These are phyloP conservation scores for Rubia peregrina DNA, from an alignment of 305 asterid species.

Conservation along the genomic window DNA sequence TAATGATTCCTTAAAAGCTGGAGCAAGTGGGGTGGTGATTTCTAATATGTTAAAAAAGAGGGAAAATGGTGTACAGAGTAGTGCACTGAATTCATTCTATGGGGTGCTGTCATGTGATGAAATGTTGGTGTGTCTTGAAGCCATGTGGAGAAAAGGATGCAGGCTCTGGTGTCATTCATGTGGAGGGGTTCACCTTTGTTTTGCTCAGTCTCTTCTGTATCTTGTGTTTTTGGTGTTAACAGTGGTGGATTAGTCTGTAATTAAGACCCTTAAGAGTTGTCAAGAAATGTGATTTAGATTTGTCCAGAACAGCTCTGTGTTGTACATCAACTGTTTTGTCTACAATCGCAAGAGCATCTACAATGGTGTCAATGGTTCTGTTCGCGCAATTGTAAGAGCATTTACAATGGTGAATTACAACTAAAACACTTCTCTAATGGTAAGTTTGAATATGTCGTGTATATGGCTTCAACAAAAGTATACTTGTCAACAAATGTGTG, in stretches of 20 bases:
- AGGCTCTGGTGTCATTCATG: constrained; percentile 19
- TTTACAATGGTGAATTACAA: too few relatives aligned
- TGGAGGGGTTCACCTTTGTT: constrained; percentile 1
- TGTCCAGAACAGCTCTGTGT: constrained; percentile 3
- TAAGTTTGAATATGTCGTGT: too few relatives aligned
- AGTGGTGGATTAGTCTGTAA: constrained; percentile 19
- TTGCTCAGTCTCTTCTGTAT: background rate
- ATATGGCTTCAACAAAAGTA: too few relatives aligned
- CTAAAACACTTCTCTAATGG: too few relatives aligned
- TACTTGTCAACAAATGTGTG: too few relatives aligned
- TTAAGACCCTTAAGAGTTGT: constrained; percentile 13
- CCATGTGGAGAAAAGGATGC: constrained; percentile 18
- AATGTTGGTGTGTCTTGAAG: constrained; percentile 8
- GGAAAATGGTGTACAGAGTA: constrained; percentile 7
- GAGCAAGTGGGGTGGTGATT: background rate
- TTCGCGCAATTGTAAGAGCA: too few relatives aligned
- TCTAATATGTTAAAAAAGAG: background rate
- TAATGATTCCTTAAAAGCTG: background rate
- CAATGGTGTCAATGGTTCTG: too few relatives aligned
- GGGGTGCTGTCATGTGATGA: constrained; percentile 9
- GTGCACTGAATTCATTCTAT: constrained; percentile 10
- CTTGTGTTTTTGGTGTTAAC: constrained; percentile 13
- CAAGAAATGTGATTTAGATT: constrained; percentile 13
- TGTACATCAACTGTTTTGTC: constrained; percentile 13
- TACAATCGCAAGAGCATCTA: background rate